phyloP scores from a whole-genome alignment of 495 filamentous ascomycete genomes.

The Aspergillus diversus region DNA sequence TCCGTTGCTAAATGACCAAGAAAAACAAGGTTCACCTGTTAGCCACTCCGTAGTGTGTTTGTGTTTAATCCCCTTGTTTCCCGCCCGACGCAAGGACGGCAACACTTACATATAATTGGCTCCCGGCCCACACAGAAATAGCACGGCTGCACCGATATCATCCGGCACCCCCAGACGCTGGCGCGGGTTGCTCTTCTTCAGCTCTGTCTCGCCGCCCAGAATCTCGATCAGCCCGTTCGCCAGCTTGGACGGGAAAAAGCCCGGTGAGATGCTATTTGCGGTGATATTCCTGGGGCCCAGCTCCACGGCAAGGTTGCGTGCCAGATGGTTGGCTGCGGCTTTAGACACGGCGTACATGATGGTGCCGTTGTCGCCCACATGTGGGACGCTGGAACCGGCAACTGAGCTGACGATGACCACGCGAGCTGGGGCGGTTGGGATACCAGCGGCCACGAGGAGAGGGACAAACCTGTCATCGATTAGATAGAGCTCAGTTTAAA shows the following conservation, averaged over 20 bases:
- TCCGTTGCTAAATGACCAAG: conserved; percentile 10
- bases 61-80: neutral
- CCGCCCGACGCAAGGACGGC: neutral
- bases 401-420: conserved; percentile 83
- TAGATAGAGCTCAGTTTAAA: neutral
- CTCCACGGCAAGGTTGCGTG: conserved; percentile 83
- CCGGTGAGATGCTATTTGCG: conserved; percentile 84
- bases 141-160: conserved; percentile 83
- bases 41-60: neutral
- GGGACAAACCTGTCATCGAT: conserved; percentile 65
- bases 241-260: conserved; percentile 92
- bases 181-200: conserved; percentile 68
- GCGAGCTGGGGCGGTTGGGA: conserved; percentile 66
- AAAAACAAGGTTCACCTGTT: neutral
- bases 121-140: conserved; percentile 72
- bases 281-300: conserved; percentile 76
- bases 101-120: conserved; percentile 60
- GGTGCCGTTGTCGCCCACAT: conserved; percentile 71
- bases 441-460: conserved; percentile 68
- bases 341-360: conserved; percentile 85
- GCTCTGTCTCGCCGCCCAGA: conserved; percentile 64
- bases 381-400: conserved; percentile 74
- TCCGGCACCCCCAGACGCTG: conserved; percentile 70
- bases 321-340: conserved; percentile 76
- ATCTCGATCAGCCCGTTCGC: conserved; percentile 69